A percentile compares a stretch with the other conserved stretches of the same genome.
phyloP scores from a whole-genome alignment of 495 filamentous ascomycete genomes.

The Lentithecium fluviatile region DNA sequence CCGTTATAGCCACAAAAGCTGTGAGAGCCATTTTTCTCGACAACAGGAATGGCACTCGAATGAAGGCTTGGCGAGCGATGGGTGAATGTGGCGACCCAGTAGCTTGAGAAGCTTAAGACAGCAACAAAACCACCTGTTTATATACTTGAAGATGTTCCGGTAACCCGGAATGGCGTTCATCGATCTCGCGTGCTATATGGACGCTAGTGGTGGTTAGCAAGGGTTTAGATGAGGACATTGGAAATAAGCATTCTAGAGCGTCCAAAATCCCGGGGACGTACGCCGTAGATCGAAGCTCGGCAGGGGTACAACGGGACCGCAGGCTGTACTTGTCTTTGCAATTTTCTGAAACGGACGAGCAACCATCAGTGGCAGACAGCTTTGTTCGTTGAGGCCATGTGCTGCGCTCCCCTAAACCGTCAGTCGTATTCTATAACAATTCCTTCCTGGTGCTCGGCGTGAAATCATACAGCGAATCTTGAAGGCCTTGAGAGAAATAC shows the following conservation, averaged over 20 bases:
- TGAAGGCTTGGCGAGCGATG: background rate
- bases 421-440: too few relatives aligned
- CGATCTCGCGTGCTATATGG: background rate
- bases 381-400: too few relatives aligned
- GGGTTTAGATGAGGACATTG: background rate
- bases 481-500: background rate
- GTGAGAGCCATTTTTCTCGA: slow-evolving; percentile 12
- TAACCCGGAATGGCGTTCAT: slow-evolving; percentile 11
- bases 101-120: background rate
- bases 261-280: background rate
- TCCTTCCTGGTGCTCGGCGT: too few relatives aligned
- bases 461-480: background rate
- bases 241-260: slow-evolving; percentile 23
- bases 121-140: background rate
- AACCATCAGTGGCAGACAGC: too few relatives aligned
- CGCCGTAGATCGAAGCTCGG: slow-evolving; percentile 15
- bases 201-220: slow-evolving; percentile 9
- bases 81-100: background rate
- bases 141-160: slow-evolving; percentile 7
- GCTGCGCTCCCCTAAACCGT: too few relatives aligned
- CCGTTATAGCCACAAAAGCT: slow-evolving; percentile 11
- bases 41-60: background rate
- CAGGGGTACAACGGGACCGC: slow-evolving; percentile 4
- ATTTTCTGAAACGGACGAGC: too few relatives aligned
- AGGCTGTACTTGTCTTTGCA: background rate